Conservation (phyloP, 805 yeast genomes). For the Yamadazyma nakazawae region DNA sequence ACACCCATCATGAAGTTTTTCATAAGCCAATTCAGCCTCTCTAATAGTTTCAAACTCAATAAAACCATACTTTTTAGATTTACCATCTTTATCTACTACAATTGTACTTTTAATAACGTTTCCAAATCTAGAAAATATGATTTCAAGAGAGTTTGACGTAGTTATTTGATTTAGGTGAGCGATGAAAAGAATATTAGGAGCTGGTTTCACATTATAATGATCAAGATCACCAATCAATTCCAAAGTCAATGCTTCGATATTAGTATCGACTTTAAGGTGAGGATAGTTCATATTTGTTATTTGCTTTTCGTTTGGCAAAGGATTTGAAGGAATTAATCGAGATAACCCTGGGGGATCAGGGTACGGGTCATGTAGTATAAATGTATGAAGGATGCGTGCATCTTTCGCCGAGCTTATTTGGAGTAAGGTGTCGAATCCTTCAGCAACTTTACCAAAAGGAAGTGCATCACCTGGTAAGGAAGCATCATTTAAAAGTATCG, state of each 20-base stretch:
- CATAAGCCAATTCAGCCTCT: slow-evolving; percentile 60
- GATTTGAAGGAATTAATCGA: slow-evolving; percentile 2
- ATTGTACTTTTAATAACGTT: slow-evolving; percentile 49
- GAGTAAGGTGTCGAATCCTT: slow-evolving; percentile 48
- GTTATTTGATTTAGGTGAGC: slow-evolving; percentile 65
- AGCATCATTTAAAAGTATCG: slow-evolving; percentile 7
- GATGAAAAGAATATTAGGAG: slow-evolving; percentile 59
- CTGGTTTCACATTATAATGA: slow-evolving; percentile 53
- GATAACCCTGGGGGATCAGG: slow-evolving; percentile 25
- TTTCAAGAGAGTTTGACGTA: slow-evolving; percentile 49
- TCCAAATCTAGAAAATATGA: slow-evolving; percentile 64
- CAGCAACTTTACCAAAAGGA: slow-evolving; percentile 49
- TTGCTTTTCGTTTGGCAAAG: slow-evolving; percentile 8
- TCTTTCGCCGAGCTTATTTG: slow-evolving; percentile 31
- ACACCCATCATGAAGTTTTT: slow-evolving; percentile 54
- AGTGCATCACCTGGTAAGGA: not conserved
- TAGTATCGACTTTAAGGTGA: slow-evolving; percentile 28
- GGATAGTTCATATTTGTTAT: slow-evolving; percentile 13
- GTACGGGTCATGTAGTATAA: slow-evolving; percentile 54
- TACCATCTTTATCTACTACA: slow-evolving; percentile 47
- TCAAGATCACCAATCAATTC: slow-evolving; percentile 66
- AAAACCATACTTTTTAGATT: slow-evolving; percentile 60
- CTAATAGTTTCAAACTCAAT: slow-evolving; percentile 49
- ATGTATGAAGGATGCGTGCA: slow-evolving; percentile 49
- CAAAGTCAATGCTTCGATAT: slow-evolving; percentile 56